phyloP scores from a whole-genome alignment of 371 early-diverging fungal genomes.

The Mortierella sp. region DNA sequence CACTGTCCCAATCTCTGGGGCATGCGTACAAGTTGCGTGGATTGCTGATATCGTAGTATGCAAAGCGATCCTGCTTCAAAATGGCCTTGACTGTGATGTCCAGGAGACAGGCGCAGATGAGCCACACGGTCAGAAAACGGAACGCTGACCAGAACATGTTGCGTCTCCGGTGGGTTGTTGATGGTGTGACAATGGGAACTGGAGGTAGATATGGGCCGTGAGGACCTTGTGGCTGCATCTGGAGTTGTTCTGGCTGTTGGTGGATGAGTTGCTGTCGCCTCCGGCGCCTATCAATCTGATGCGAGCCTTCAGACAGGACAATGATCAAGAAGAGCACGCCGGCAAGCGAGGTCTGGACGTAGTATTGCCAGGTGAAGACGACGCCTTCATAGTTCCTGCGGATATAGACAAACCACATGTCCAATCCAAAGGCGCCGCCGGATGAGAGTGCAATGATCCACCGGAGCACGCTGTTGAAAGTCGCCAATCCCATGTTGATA shows the following conservation, averaged over 20 bases:
- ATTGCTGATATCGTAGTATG: not conserved
- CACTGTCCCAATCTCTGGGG: not conserved
- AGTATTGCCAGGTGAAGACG: slow-evolving; percentile 25
- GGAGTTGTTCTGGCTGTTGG: not conserved
- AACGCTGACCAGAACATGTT: slow-evolving; percentile 13
- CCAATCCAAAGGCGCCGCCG: slow-evolving; percentile 14
- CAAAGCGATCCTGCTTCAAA: slow-evolving; percentile 5
- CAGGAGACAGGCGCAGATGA: slow-evolving; percentile 6
- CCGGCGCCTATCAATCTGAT: slow-evolving; percentile 4
- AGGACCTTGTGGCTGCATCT: too few species aligned
- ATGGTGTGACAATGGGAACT: slow-evolving; percentile 2
- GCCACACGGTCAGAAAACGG: slow-evolving; percentile 18
- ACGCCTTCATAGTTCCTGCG: slow-evolving; percentile 7
- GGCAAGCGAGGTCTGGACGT: slow-evolving; percentile 1
- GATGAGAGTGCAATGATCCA: slow-evolving; percentile 5
- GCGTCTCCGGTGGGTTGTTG: not conserved
- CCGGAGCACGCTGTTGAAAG: slow-evolving; percentile 14
- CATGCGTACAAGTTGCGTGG: slow-evolving; percentile 29
- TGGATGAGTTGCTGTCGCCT: not conserved
- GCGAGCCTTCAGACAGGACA: slow-evolving; percentile 13
- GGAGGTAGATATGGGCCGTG: slow-evolving; percentile 7
- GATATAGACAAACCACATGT: slow-evolving; percentile 29
- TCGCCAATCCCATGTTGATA: slow-evolving; percentile 30
- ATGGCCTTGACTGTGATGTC: slow-evolving; percentile 1
- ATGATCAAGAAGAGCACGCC: slow-evolving; percentile 16